Base-by-base conservation (phyloP, 2,329 filamentous ascomycete species). In the Alternaria novae-zelandiae region DNA sequence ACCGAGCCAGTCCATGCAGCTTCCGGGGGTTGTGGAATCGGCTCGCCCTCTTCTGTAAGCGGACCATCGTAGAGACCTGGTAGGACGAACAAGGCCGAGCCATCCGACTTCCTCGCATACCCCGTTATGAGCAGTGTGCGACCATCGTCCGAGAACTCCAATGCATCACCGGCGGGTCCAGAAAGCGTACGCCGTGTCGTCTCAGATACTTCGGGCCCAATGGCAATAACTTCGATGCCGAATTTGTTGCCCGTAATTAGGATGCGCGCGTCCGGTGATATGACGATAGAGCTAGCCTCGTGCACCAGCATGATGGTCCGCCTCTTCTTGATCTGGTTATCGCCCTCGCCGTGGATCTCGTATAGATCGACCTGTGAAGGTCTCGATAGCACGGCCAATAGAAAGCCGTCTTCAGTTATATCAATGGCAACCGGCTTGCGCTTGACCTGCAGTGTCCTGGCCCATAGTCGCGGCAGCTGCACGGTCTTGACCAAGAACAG, bases 281-380 rank as follows among this genome's bases (percentile, higher is more conserved):
- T 82, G 15, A 91, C 90, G 68, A 97, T 91, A 13, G 92, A 89
- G 58, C 90, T 88, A 9, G 94, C 92, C 59, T 88, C 87, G 77
- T 96, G 90, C 72, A 95, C 91, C 64, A 97, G 84, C 49, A 91
- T 87, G 60, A 97, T 86, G 30, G 91, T 91, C 74, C 91, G 87
- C 66, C 91, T 87, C 72, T 88, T 89, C 15, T 91, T 91, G 47
- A 90, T 89, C 57, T 85, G 78, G 4, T 83, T 82, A 25, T 75
- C 70, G 21, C 73, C 73, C 58, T 79, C 72, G 56, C 74, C 74
- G 23, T 78, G 74, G 23, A 97, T 84, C 70, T 91, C 87, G 78
- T 97, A 97, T n/a, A 97, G 80, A 72, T 97, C 92, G 64, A 96
- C 90, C 77, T 94, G 91, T 82, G 94, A 91, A 67, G 93, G 91